phyloP scores from a whole-genome alignment of 2,329 filamentous ascomycete genomes.

The Peltaster fructicola region DNA sequence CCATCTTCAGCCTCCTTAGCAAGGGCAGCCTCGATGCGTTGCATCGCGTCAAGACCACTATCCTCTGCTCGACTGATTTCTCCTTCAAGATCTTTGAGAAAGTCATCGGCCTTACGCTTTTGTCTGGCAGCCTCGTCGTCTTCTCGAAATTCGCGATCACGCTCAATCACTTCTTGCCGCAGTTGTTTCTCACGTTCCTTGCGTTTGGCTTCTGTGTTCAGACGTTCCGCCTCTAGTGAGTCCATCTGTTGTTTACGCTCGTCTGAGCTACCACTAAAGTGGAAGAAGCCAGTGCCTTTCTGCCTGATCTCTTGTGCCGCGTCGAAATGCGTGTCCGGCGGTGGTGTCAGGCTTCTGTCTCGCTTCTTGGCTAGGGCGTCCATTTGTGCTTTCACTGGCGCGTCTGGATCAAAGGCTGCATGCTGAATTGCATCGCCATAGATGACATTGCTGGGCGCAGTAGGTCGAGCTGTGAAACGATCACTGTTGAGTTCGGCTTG shows the following conservation, averaged over 20 bases:
- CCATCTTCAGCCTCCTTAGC: conserved; percentile 4
- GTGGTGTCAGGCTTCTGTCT: conserved; percentile 65
- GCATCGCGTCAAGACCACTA: conserved; percentile 3
- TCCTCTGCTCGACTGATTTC: not conserved
- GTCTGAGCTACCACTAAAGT: conserved; percentile 63
- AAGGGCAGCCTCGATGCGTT: conserved; percentile 7
- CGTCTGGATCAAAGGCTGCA: conserved; percentile 64
- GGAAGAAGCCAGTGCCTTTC: conserved; percentile 82
- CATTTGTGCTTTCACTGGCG: conserved; percentile 49
- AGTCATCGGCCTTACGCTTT: conserved; percentile 54
- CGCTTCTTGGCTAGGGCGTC: conserved; percentile 58
- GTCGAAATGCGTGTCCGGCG: conserved; percentile 69
- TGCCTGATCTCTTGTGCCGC: conserved; percentile 65
- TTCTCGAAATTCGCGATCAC: conserved; percentile 8
- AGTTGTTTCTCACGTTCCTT: conserved; percentile 38
- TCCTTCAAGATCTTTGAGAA: conserved; percentile 40
- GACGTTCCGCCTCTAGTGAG: conserved; percentile 46
- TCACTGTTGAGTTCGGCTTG: conserved; percentile 40
- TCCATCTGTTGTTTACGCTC: conserved; percentile 57
- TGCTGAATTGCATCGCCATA: conserved; percentile 73
- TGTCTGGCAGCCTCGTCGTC: conserved; percentile 6
- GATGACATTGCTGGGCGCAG: conserved; percentile 54
- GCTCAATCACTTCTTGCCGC: conserved; percentile 32
- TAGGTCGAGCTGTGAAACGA: conserved; percentile 49
- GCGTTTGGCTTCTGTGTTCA: conserved; percentile 49